A percentile compares a stretch with the other conserved stretches of the same genome.
phyloP scores from a whole-genome alignment of 2,329 filamentous ascomycete species.

The Trichoderma brevicompactum region DNA sequence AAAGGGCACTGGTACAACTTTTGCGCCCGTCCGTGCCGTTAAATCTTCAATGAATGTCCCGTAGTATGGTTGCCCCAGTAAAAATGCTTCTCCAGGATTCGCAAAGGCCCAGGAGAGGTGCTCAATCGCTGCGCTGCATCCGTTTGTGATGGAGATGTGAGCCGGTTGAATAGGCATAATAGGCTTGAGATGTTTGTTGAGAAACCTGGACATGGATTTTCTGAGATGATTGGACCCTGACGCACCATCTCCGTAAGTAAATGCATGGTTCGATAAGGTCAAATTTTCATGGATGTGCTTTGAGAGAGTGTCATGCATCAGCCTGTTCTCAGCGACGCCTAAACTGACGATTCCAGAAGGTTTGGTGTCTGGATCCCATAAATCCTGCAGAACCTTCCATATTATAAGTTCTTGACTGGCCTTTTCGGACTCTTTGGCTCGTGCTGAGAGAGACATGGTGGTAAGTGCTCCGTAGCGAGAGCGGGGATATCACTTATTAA shows the following conservation, averaged over 20 bases:
- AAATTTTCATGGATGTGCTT: constrained; percentile 48
- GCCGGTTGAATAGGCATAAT: constrained; percentile 37
- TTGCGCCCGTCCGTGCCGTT: constrained; percentile 45
- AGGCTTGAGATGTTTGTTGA: constrained; percentile 42
- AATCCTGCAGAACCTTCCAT: constrained; percentile 51
- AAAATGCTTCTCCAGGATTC: constrained; percentile 45
- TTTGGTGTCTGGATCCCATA: constrained; percentile 48
- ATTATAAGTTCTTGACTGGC: not conserved
- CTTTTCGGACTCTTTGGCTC: constrained; percentile 18
- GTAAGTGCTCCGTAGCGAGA: not conserved
- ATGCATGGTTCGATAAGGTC: constrained; percentile 37
- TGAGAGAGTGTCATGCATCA: constrained; percentile 53
- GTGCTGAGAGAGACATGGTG: constrained; percentile 27
- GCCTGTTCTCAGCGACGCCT: constrained; percentile 55
- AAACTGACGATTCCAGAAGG: constrained; percentile 53
- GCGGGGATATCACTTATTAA: not conserved
- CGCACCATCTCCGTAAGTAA: constrained; percentile 49
- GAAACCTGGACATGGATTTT: constrained; percentile 40
- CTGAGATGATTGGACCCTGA: constrained; percentile 44
- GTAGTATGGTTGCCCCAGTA: constrained; percentile 50
- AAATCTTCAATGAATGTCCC: constrained; percentile 54
- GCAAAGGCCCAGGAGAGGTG: constrained; percentile 46
- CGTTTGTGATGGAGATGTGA: constrained; percentile 46
- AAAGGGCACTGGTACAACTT: constrained; percentile 51
- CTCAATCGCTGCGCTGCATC: constrained; percentile 48